Evolutionary conservation across 1,284 basidiomycete genomes (phyloP), one percentile per base, ranked within the genome.

Genomic region (Ganoderma lucidum): DNA sequence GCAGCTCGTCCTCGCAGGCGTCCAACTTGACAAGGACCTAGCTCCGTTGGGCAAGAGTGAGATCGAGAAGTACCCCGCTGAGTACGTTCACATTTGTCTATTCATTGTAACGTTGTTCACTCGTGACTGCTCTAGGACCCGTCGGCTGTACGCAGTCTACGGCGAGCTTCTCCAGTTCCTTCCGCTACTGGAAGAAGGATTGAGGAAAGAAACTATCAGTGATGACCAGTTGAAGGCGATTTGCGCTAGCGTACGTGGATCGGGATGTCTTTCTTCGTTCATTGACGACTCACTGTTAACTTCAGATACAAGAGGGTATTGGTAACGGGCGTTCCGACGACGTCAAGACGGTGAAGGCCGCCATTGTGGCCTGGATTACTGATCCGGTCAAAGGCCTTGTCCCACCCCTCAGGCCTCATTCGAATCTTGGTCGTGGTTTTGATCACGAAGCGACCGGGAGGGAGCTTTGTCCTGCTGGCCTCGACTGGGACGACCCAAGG

Each of bases 71-170:
- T 28, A 28, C 23, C 48, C 48, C 12, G 0, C 12, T 5, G 48
- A 51, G 48, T 51, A 28, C 23, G 48, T 28, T 9, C 6, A 19
- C 17, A 2, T 28, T 14, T 6, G 4, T 1, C 12, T 2, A 28
- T 0, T 9, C 1, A 2, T 23, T 1, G 23, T 12, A 28, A 0
- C 48, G 0, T 14, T 28, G 10, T 9, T 9, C 5, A 51, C 3
- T 4, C 23, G 23, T 28, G 1, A 23, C 6, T n/a, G 23, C 48
- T 51, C 1, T 12, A 51, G 48, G 10, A 28, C 2, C 3, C 48
- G 48, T 51, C n/a, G 12, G 4, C 2, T 10, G 2, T 51, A 51
- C 10, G 10, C 12, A 2, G 3, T 51, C 9, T 51, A 51, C 23
- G 3, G 0, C 9, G 23, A 28, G 10, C 3, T 51, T 12, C 1